Evolutionary conservation across 805 yeast genomes (phyloP).

Genomic region (Spathaspora hagerdaliae): DNA sequence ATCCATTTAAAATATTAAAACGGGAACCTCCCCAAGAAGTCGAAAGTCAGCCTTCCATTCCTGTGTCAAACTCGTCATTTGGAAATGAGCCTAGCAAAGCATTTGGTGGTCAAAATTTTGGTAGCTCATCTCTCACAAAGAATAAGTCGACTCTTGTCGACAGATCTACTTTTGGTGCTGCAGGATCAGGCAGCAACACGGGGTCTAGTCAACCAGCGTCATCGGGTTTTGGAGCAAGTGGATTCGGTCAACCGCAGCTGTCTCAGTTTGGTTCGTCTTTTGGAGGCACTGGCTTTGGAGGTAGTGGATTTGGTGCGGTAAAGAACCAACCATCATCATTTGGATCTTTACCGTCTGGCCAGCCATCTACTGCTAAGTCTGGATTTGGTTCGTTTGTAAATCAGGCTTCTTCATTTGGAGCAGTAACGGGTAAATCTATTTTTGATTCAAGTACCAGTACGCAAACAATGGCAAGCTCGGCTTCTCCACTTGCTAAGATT

Average conservation of each 20-base stretch:
- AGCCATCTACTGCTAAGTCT: conserved; percentile 7
- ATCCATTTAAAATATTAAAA: not conserved
- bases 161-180: too few species aligned
- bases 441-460: not conserved
- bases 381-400: conserved; percentile 12
- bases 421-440: conserved; percentile 1
- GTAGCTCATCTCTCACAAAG: conserved; percentile 19
- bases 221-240: conserved; percentile 8
- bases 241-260: conserved; percentile 4
- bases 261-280: not conserved
- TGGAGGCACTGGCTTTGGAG: conserved; percentile 8
- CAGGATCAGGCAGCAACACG: too few species aligned
- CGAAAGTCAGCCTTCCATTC: not conserved
- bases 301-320: not conserved
- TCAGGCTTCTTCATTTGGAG: conserved; percentile 5
- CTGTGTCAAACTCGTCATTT: not conserved
- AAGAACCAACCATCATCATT: not conserved
- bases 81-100: conserved; percentile 13
- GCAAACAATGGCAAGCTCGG: not conserved
- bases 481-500: conserved; percentile 12
- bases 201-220: not conserved
- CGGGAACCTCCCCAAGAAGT: not conserved
- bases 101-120: conserved; percentile 8
- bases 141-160: not conserved
- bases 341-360: not conserved